These are phyloP conservation scores for Suillus sp. DNA, from an alignment of 768 basidiomycete species.

Conservation along the genomic window DNA sequence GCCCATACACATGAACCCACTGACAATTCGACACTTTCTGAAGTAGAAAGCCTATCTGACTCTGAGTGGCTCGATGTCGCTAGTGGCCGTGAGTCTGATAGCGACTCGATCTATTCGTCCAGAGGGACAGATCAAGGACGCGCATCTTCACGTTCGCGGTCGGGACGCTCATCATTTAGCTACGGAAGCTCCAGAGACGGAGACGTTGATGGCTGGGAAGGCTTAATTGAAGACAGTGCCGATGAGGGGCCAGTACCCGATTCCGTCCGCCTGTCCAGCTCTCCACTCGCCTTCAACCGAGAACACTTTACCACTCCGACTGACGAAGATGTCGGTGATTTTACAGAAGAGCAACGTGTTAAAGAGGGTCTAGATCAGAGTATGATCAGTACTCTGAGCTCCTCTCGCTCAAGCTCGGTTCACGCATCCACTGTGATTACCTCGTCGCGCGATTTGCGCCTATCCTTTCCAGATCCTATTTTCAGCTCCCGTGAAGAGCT, in stretches of 20 bases:
- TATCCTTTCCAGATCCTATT: constrained; percentile 85
- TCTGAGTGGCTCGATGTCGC: constrained; percentile 85
- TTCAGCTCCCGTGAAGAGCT: constrained; percentile 68
- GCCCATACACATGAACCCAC: constrained; percentile 36
- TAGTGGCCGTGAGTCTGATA: constrained; percentile 64
- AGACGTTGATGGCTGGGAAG: constrained; percentile 79
- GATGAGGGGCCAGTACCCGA: constrained; percentile 44
- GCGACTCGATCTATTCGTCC: constrained; percentile 62
- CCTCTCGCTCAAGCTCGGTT: constrained; percentile 67
- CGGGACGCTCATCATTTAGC: constrained; percentile 72
- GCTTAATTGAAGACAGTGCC: constrained; percentile 63
- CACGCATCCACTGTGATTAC: constrained; percentile 55
- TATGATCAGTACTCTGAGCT: constrained; percentile 76
- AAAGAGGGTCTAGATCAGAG: constrained; percentile 81
- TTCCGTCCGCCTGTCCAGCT: constrained; percentile 24
- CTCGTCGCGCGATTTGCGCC: constrained; percentile 71
- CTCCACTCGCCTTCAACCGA: constrained; percentile 20
- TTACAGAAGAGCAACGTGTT: constrained; percentile 66
- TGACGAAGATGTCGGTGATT: constrained; percentile 38
- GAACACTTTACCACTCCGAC: constrained; percentile 31
- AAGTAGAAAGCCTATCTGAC: constrained; percentile 70
- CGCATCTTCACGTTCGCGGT: constrained; percentile 51
- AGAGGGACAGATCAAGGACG: constrained; percentile 65
- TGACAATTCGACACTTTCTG: constrained; percentile 52
- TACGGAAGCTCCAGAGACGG: constrained; percentile 66